Evolutionary conservation across 371 early-diverging fungal species (phyloP), one percentile per base, ranked within the genome.

Genomic region (Mortierella sp.): DNA sequence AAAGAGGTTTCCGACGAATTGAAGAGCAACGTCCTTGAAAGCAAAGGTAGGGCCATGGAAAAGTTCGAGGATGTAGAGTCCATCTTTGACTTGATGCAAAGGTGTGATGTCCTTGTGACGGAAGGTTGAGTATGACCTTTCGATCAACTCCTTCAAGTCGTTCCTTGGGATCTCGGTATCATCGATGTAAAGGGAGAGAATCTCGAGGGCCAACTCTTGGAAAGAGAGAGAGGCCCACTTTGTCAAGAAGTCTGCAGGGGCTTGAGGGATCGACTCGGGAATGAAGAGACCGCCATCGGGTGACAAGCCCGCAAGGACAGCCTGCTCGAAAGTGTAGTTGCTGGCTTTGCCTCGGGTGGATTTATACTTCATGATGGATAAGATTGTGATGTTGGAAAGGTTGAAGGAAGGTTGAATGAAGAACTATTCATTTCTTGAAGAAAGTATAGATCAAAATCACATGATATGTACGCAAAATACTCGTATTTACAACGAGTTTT

Each of bases 11-110:
- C 99, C 99, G 45, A 97, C 88, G 71, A 97, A 94, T 86, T 98
- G 99, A 72, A 98, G 88, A 8, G 98, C 99, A 52, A 98, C 97
- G 74, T 98, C 99, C 87, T 98, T 98, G 88, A 98, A 98, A 24
- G 98, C 98, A 86, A 96, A 97, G 2, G 98, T 98, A 13, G 98
- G 98, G 3, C 98, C 99, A 73, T 97, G 97, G 93, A 96, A 97
- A 50, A 98, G 90, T 87, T 98, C 98, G 67, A 98, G 88, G 15
- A 97, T 87, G 69, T 92, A 91, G 53, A 95, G 77, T 50, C 83
- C 89, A 43, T 88, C 87, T 62, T 89, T 88, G 69, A 96, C 84
- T 81, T 91, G 87, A 64, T 89, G 91, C 52, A 97, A 73, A 32
- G 98, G 98, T 4, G 96, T 94, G 64, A 97, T 93, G 11, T 93